Conservation (phyloP, 768 basidiomycete species). For the Auricularia heimuer region DNA sequence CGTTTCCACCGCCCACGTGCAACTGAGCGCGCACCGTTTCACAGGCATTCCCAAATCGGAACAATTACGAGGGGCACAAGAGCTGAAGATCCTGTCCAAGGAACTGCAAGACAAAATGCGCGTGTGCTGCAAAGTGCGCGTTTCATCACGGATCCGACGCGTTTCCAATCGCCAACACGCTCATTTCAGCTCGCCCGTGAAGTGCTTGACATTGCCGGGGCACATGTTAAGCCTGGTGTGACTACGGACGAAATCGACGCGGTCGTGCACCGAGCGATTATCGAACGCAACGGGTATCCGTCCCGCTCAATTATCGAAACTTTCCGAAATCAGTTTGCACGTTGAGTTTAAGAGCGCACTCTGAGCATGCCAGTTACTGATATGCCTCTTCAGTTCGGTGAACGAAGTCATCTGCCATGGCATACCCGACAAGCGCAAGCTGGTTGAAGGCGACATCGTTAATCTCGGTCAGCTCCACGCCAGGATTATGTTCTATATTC, state of each 20-base stretch:
- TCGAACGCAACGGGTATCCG: conserved; percentile 88
- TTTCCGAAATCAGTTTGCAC: conserved; percentile 98
- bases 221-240: conserved; percentile 78
- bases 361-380: background rate
- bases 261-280: conserved; percentile 84
- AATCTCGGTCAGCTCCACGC: conserved; percentile 61
- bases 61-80: conserved; percentile 38
- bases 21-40: background rate
- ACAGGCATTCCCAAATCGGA: conserved; percentile 55
- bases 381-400: conserved; percentile 47
- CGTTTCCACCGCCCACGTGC: conserved; percentile 8
- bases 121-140: conserved; percentile 61
- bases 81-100: conserved; percentile 50
- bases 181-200: conserved; percentile 66
- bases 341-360: conserved; percentile 27
- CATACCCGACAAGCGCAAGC: conserved; percentile 76
- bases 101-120: conserved; percentile 90
- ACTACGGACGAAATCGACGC: conserved; percentile 94
- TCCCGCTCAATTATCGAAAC: conserved; percentile 85
- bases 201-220: conserved; percentile 86
- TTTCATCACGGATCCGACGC: background rate
- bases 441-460: conserved; percentile 90
- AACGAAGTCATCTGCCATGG: conserved; percentile 98
- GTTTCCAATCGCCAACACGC: background rate
- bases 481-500: background rate